Base-by-base conservation (phyloP, 352 stramenopile species). In the Globisporangium nagaii region DNA sequence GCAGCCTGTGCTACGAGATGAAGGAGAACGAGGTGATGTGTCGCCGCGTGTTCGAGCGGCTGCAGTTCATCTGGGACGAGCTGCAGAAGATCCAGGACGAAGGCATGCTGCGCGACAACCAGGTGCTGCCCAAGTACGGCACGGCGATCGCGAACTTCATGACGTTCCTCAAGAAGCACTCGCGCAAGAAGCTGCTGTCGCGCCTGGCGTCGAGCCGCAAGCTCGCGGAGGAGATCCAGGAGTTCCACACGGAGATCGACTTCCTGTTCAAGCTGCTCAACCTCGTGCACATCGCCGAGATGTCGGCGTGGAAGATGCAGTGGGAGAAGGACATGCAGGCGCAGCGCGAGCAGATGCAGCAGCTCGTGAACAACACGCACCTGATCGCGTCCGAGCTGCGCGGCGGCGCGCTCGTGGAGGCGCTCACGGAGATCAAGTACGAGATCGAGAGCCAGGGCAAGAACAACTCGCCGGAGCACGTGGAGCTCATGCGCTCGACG, bases 51-150 rank as follows among this genome's bases (percentile, higher is more conserved):
- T 41, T 58, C 31, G 39, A 53, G 41, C 63, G 60, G 4, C 43
- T 67, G 50, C 54, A 56, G 57, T 71, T 69, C 30, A 57, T 79
- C 37, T 42, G 58, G 30, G 60, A 65, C 37, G 66, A 75, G 41
- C 64, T 78, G 24, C 57, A 63, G 45, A 68, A 73, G 60, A 70
- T 78, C 51, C 39, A 59, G 55, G 63, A 71, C 54, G 54, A 68
- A 35, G 55, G 58, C 46, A 64, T 62, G 30, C 28, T 78, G 32
- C 69, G 60, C 10, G 49, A 75, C 36, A 71, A 65, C 42, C 58
- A 57, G 17, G 63, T 75, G 47, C 55, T 75, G 37, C 61, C 67
- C 41, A 73, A 63, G 56, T 75, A 65, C 52, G 56, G 63, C 53
- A 39, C 50, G 20, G 66, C 61, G 19, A 75, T 78, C 41, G 46